Evolutionary conservation across 2,329 filamentous ascomycete genomes (phyloP), one percentile per base, ranked within the genome.

Genomic region (Aspergillus versicolor): DNA sequence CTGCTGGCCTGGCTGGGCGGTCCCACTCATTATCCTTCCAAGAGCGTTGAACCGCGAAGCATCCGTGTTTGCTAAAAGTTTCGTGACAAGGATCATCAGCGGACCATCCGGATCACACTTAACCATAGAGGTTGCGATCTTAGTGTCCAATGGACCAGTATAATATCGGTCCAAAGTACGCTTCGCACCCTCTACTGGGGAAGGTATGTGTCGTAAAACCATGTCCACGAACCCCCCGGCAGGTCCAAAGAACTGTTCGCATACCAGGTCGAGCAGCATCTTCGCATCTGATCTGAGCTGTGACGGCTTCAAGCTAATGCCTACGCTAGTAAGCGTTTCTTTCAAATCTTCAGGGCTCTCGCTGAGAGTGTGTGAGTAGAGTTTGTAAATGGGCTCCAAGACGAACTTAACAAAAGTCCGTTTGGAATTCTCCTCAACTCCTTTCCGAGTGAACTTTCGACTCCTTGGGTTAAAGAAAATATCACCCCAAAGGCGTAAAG

Each of bases 321-420:
- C 91, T 9, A 99, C 80, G 19, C 85, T 86, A 17, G 84, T 86
- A 56, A 99, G 77, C 0, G 92, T 94, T 46, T 83, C 82, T 69
- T 89, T 92, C 58, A 99, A 79, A 65, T 96, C 90, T 54, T 91
- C 88, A 0, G 93, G 90, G 67, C 87, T 93, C 71, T 95, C 89
- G 70, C 92, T 95, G 68, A 99, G 91, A 4, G 92, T 95, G 72
- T 97, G 91, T 15, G 92, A 93, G 73, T 93, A 97, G 42, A 99
- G 82, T 75, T 99, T 99, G 83, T 99, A 99, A 65, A 99, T 92
- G 17, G 94, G 94, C 72, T 99, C 94, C 47, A 99, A 81, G 27
- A 99, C 84, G 72, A 97, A 99, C 74, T 96, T 88, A 56, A 97
- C 89, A 72, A 99, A 99, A 1, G 91, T 90, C 56, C 94, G 83